phyloP scores from a whole-genome alignment of 257 asterid species.

The Gardenia jasminoides region DNA sequence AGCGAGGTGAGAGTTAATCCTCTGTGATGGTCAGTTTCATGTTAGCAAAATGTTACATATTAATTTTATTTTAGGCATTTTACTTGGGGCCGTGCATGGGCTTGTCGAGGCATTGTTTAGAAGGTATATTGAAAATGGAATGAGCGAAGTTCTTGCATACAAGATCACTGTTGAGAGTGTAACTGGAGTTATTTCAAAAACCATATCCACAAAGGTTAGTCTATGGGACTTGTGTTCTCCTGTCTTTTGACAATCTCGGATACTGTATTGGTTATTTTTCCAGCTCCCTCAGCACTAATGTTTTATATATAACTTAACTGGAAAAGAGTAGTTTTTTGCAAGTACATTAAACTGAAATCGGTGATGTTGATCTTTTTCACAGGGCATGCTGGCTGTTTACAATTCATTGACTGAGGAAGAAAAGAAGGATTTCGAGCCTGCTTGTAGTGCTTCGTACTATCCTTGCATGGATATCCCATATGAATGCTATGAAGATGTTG shows the following conservation, averaged over 20 bases:
- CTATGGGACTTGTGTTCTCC: background rate
- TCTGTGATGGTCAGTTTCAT: background rate
- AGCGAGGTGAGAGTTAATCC: slow-evolving; percentile 57
- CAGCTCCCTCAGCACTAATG: background rate
- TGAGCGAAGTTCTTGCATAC: slow-evolving; percentile 89
- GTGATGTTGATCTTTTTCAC: slow-evolving; percentile 19
- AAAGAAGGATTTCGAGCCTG: slow-evolving; percentile 77
- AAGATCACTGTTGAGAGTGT: slow-evolving; percentile 91
- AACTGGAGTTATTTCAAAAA: slow-evolving; percentile 78
- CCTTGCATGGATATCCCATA: slow-evolving; percentile 98
- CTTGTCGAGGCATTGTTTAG: slow-evolving; percentile 88
- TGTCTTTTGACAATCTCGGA: background rate
- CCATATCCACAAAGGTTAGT: slow-evolving; percentile 84
- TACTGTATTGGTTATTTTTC: background rate
- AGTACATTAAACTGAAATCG: background rate
- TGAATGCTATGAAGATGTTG: slow-evolving; percentile 97
- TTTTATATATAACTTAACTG: background rate
- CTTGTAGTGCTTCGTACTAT: slow-evolving; percentile 86
- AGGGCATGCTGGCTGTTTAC: slow-evolving; percentile 95
- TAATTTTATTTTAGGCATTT: slow-evolving; percentile 54
- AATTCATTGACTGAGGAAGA: slow-evolving; percentile 71
- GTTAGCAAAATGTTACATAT: slow-evolving; percentile 10
- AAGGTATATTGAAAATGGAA: slow-evolving; percentile 90
- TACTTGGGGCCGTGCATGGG: slow-evolving; percentile 98
- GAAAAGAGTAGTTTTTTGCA: background rate